A percentile compares a stretch with the other conserved stretches of the same genome.
Conservation (phyloP, 495 filamentous ascomycete genomes). For the Xylona heveae region DNA sequence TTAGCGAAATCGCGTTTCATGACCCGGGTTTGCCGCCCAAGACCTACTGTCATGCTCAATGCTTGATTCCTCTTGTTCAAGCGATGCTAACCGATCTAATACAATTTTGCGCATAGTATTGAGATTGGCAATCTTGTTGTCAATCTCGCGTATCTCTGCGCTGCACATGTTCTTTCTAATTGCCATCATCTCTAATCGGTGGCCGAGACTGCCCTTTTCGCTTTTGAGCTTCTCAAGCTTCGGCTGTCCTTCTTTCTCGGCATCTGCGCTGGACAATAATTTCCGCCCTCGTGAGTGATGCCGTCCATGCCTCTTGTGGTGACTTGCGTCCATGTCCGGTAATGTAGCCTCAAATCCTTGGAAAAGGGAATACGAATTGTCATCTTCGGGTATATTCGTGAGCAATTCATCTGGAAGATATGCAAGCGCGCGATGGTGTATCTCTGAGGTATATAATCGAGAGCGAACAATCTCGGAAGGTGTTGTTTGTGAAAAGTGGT, state of each 20-base stretch:
- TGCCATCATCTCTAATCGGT: slow-evolving; percentile 73
- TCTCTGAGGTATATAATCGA: slow-evolving; percentile 75
- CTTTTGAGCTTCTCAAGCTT: slow-evolving; percentile 49
- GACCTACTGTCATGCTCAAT: slow-evolving; percentile 66
- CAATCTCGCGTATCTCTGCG: slow-evolving; percentile 86
- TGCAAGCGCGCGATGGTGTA: slow-evolving; percentile 80
- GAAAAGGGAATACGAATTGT: slow-evolving; percentile 77
- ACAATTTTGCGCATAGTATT: slow-evolving; percentile 88
- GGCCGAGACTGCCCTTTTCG: slow-evolving; percentile 53
- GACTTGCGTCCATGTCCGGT: slow-evolving; percentile 44
- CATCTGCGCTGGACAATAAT: slow-evolving; percentile 39
- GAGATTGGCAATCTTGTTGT: slow-evolving; percentile 88
- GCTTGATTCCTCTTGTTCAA: slow-evolving; percentile 83
- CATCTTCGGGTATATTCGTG: slow-evolving; percentile 61
- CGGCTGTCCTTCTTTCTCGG: slow-evolving; percentile 31
- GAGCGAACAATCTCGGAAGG: slow-evolving; percentile 86
- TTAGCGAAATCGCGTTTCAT: slow-evolving; percentile 1
- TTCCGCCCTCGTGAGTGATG: slow-evolving; percentile 50
- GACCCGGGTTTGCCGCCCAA: slow-evolving; percentile 3
- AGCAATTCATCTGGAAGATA: slow-evolving; percentile 85
- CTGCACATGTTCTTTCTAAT: slow-evolving; percentile 96
- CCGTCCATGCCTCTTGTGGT: slow-evolving; percentile 49
- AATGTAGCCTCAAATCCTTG: slow-evolving; percentile 87
- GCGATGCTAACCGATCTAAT: slow-evolving; percentile 64
- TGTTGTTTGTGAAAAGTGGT: slow-evolving; percentile 68